Base-by-base conservation (phyloP, 441 rosid species). In the Lagerstroemia fauriei region DNA sequence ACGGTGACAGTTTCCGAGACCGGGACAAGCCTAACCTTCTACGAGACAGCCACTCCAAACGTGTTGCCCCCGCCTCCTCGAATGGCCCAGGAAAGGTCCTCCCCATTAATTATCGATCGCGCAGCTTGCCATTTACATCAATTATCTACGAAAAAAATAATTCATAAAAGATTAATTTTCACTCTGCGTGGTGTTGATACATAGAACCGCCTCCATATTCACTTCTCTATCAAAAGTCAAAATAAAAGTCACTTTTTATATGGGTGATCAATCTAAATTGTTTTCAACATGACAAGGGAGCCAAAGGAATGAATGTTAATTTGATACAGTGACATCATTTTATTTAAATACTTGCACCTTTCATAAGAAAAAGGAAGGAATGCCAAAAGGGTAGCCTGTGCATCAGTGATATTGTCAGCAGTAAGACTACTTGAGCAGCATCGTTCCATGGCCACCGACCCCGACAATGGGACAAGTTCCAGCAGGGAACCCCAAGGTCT, bases 51-150 rank as follows among this genome's bases (percentile, higher is more conserved):
- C 34, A 75, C 38, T 12, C 78, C 78, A 29, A 48, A 48, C 22
- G 57, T 47, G 27, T 18, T 17, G 10, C 77, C 77, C 7, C 77
- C 77, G 47, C 59, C 77, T 18, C 77, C 77, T 46, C 77, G 51
- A 25, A 75, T 75, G 51, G 27, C 66, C 66, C 66, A 59, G 66
- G 17, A 53, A 20, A 16, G 59, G 59, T 53, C 59, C 59, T 53
- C 59, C 59, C 59, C 59, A 53, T 59, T 25, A n/a, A 59, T 2
- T 59, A 11, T n/a, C 66, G 66, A 25, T 59, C 66, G 66, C 24
- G 66, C 8, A 24, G 29, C 27, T 59, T 22, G 66, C 66, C 66
- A 25, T 59, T 59, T 29, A 59, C 66, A 25, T 59, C 27, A 5
- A 25, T 25, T 9, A 59, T 25, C 66, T 59, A 29, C 22, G 24